phyloP scores from a whole-genome alignment of 352 stramenopile genomes.

The Phytophthora tentaculata region DNA sequence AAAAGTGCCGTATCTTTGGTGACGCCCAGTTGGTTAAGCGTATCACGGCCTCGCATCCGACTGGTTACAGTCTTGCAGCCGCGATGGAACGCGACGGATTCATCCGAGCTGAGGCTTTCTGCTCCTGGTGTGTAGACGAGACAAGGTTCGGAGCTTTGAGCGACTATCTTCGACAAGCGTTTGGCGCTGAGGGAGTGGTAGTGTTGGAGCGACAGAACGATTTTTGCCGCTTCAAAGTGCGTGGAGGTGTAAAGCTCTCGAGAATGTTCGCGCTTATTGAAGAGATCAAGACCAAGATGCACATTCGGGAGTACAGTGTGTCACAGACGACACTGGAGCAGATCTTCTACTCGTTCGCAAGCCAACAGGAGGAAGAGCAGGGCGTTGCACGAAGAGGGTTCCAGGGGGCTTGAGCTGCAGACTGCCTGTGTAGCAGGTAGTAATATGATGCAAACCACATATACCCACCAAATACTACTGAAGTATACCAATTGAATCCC shows the following conservation, averaged over 20 bases:
- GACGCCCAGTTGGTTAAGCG: conserved; percentile 39
- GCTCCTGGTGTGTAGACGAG: conserved; percentile 67
- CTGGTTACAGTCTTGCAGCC: conserved; percentile 60
- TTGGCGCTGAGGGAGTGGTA: conserved; percentile 21
- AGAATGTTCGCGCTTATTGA: conserved; percentile 75
- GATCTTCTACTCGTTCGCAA: not conserved
- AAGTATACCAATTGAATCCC: no score
- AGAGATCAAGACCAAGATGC: conserved; percentile 43
- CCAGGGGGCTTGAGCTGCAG: not conserved
- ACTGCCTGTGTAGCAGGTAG: no score
- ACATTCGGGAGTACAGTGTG: conserved; percentile 86
- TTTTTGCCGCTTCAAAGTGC: conserved; percentile 56
- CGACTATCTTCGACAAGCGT: conserved; percentile 34
- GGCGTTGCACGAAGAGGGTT: not conserved
- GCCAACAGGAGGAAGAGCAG: not conserved
- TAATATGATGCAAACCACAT: no score
- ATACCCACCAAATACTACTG: no score
- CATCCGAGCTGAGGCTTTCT: conserved; percentile 45
- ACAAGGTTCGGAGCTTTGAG: conserved; percentile 44
- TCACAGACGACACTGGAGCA: conserved; percentile 90
- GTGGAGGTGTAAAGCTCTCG: conserved; percentile 31
- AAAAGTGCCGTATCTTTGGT: conserved; percentile 53
- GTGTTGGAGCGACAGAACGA: conserved; percentile 66
- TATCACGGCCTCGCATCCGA: conserved; percentile 51
- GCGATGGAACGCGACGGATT: conserved; percentile 48